Evolutionary conservation across 345 rosid genomes (phyloP).

Genomic region (Laguncularia racemosa): DNA sequence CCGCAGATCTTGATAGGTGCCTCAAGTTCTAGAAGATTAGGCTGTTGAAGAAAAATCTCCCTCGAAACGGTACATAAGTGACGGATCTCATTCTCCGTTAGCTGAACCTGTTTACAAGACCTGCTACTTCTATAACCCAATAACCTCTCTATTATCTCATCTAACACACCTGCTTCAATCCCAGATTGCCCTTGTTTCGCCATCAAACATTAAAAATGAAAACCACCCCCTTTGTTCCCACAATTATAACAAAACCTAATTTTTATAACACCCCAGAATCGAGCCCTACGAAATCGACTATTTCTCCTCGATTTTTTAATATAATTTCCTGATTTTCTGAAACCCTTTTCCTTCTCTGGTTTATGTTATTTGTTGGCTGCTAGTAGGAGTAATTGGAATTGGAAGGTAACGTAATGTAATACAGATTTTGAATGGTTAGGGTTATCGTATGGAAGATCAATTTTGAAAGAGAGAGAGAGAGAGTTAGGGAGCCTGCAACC

Average conservation of each 20-base stretch:
- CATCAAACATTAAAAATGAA: slow-evolving; percentile 15
- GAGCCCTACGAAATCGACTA: not conserved
- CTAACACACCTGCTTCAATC: slow-evolving; percentile 60
- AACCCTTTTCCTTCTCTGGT: not conserved
- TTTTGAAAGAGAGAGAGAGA: not conserved
- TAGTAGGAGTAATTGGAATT: not conserved
- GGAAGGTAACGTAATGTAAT: not conserved
- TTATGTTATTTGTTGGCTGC: not conserved
- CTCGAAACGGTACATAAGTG: slow-evolving; percentile 57
- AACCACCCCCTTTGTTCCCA: not conserved
- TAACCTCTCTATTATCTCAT: slow-evolving; percentile 60
- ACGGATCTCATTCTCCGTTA: slow-evolving; percentile 80
- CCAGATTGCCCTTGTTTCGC: slow-evolving; percentile 50
- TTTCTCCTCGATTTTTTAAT: no score
- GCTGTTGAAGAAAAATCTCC: slow-evolving; percentile 79
- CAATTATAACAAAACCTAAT: not conserved
- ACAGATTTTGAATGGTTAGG: not conserved
- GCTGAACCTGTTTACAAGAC: slow-evolving; percentile 75
- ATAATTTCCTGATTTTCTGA: not conserved
- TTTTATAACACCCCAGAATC: not conserved
- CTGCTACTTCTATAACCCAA: slow-evolving; percentile 54
- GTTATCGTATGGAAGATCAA: not conserved
- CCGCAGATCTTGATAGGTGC: slow-evolving; percentile 98
- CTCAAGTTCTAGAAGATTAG: slow-evolving; percentile 82
- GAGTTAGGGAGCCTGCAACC: slow-evolving; percentile 11